A percentile compares a stretch with the other conserved stretches of the same genome.
These are phyloP conservation scores for Talaromyces proteolyticus DNA, from an alignment of 495 filamentous ascomycete genomes.

Conservation along the genomic window DNA sequence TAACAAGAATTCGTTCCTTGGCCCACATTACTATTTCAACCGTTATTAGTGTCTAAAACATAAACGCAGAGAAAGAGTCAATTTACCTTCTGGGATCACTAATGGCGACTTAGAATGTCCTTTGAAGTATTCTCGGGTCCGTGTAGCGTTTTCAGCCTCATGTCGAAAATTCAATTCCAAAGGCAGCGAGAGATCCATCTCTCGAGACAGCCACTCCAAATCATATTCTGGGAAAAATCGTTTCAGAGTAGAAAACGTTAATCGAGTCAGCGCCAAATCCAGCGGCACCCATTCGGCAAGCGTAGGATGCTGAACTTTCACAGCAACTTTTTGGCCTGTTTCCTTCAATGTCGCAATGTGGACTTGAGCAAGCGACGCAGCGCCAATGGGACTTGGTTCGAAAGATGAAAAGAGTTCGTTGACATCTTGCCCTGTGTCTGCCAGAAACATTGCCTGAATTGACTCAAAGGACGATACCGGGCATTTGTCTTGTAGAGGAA, in stretches of 20 bases:
- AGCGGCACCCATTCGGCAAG: constrained; percentile 89
- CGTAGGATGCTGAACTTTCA: constrained; percentile 93
- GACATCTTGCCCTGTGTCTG: constrained; percentile 76
- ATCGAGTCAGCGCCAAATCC: constrained; percentile 78
- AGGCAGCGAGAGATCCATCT: constrained; percentile 87
- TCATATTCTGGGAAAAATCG: constrained; percentile 97
- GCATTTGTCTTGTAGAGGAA: constrained; percentile 93
- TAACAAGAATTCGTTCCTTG: constrained; percentile 82
- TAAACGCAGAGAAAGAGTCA: background rate
- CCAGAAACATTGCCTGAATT: constrained; percentile 76
- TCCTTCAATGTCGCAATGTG: constrained; percentile 83
- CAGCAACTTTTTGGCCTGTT: constrained; percentile 86
- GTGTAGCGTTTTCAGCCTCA: constrained; percentile 81
- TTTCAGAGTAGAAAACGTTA: constrained; percentile 86
- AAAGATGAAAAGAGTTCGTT: constrained; percentile 82
- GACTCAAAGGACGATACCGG: constrained; percentile 88
- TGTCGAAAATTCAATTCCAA: constrained; percentile 85
- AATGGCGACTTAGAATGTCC: constrained; percentile 64
- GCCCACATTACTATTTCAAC: constrained; percentile 70
- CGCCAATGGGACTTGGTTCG: constrained; percentile 73
- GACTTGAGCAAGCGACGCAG: constrained; percentile 91
- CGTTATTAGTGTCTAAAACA: background rate
- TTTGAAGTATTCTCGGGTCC: constrained; percentile 73
- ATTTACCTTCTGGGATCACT: constrained; percentile 68
- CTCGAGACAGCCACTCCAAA: constrained; percentile 87